Conservation (phyloP, 2,329 filamentous ascomycete species). For the Zymoseptoria ardabiliae region DNA sequence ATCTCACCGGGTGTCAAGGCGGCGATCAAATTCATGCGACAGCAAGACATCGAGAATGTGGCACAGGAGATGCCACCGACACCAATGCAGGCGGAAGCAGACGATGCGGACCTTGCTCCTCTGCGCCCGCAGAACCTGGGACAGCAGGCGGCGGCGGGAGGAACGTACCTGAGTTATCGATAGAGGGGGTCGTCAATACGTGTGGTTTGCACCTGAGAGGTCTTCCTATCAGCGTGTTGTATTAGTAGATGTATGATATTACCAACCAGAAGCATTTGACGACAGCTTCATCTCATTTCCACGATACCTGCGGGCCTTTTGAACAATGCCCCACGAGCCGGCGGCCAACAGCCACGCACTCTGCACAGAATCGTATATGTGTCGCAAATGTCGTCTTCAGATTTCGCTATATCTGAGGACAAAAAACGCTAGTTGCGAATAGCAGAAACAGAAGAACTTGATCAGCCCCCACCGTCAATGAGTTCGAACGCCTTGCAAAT, state of each 20-base stretch:
- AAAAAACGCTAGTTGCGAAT: background rate
- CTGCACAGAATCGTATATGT: background rate
- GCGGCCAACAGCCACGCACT: no score
- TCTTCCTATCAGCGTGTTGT: background rate
- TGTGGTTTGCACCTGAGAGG: background rate
- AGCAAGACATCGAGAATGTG: background rate
- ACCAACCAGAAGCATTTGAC: background rate
- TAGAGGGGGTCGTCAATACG: background rate
- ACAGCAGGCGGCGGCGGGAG: background rate
- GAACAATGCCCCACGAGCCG: no score
- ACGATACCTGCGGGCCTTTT: no score
- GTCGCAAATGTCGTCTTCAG: background rate
- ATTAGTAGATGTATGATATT: background rate
- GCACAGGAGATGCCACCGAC: background rate
- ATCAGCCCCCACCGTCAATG: background rate
- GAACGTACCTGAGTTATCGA: background rate
- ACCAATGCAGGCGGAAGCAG: background rate
- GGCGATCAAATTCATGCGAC: background rate
- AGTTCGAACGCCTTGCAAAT: background rate
- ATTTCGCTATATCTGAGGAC: background rate
- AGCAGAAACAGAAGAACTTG: background rate
- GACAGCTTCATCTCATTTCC: background rate
- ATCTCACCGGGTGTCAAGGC: background rate
- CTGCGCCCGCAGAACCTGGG: background rate
- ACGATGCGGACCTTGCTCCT: background rate